These are phyloP conservation scores for Paxillus involutus DNA, from an alignment of 768 basidiomycete species.

Conservation along the genomic window DNA sequence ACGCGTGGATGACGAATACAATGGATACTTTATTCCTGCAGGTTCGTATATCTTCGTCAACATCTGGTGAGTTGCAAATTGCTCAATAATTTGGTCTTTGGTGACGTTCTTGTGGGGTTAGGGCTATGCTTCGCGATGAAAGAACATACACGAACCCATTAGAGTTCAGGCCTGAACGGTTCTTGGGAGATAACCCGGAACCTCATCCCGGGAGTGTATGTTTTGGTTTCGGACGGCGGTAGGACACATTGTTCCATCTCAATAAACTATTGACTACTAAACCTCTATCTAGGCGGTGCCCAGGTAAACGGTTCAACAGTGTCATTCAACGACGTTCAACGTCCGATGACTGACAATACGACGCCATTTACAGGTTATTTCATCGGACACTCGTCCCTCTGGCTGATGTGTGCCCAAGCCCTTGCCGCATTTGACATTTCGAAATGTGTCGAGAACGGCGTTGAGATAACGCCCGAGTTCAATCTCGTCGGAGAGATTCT, in stretches of 20 bases:
- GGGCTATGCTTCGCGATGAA: constrained; percentile 19
- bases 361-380: constrained; percentile 20
- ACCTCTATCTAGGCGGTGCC: too few relatives aligned
- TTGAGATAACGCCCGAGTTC: constrained; percentile 44
- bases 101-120: not conserved
- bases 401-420: constrained; percentile 28
- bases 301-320: too few relatives aligned
- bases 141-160: constrained; percentile 14
- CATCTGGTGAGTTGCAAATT: constrained; percentile 8
- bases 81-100: too few relatives aligned
- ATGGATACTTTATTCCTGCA: constrained; percentile 21
- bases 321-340: too few relatives aligned
- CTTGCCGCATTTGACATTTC: constrained; percentile 46
- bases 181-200: constrained; percentile 17
- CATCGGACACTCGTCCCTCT: constrained; percentile 26
- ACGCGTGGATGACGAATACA: constrained; percentile 13
- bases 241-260: too few relatives aligned
- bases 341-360: not conserved
- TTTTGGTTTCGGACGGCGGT: too few relatives aligned
- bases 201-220: constrained; percentile 8
- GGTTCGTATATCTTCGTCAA: constrained; percentile 17
- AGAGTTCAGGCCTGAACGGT: constrained; percentile 23
- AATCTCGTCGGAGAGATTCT: constrained; percentile 22
- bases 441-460: constrained; percentile 40
- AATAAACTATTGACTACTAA: not conserved